phyloP scores from a whole-genome alignment of 2,329 filamentous ascomycete species.

The Cladophialophora psammophila region DNA sequence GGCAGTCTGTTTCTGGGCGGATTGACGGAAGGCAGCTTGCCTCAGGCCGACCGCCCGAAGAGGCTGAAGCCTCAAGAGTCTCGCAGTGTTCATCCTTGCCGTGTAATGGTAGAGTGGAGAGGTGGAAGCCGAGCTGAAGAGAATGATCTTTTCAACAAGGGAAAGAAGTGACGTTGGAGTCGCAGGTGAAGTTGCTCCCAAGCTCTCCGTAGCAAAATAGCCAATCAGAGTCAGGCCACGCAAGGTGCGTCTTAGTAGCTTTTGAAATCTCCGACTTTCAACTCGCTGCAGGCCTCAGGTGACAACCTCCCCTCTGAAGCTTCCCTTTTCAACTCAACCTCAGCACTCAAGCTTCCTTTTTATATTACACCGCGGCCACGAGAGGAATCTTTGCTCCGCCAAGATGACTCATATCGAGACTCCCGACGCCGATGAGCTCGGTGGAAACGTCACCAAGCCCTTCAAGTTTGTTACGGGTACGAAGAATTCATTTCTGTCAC shows the following conservation, averaged over 20 bases:
- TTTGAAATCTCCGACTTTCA: slow-evolving; percentile 25
- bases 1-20: slow-evolving; percentile 34
- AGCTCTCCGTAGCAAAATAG: slow-evolving; percentile 14
- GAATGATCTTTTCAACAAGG: slow-evolving; percentile 5
- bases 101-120: slow-evolving; percentile 37
- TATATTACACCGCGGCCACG: slow-evolving; percentile 39
- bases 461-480: slow-evolving; percentile 75
- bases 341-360: slow-evolving; percentile 15
- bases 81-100: slow-evolving; percentile 38
- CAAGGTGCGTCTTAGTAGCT: slow-evolving; percentile 22
- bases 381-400: slow-evolving; percentile 53
- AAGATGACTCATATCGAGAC: slow-evolving; percentile 81
- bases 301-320: slow-evolving; percentile 24
- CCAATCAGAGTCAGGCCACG: slow-evolving; percentile 29
- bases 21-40: slow-evolving; percentile 37
- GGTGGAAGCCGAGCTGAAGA: slow-evolving; percentile 15
- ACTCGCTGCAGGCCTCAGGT: slow-evolving; percentile 31
- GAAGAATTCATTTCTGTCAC: slow-evolving; percentile 25
- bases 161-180: slow-evolving; percentile 26
- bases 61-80: slow-evolving; percentile 38
- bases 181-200: slow-evolving; percentile 23
- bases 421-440: slow-evolving; percentile 72
- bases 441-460: slow-evolving; percentile 90
- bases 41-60: slow-evolving; percentile 39
- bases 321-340: slow-evolving; percentile 4